A percentile compares a stretch with the other conserved stretches of the same genome.
Evolutionary conservation across 1,284 basidiomycete genomes (phyloP).

Genomic region (Cutaneotrichosporon dermatis): DNA sequence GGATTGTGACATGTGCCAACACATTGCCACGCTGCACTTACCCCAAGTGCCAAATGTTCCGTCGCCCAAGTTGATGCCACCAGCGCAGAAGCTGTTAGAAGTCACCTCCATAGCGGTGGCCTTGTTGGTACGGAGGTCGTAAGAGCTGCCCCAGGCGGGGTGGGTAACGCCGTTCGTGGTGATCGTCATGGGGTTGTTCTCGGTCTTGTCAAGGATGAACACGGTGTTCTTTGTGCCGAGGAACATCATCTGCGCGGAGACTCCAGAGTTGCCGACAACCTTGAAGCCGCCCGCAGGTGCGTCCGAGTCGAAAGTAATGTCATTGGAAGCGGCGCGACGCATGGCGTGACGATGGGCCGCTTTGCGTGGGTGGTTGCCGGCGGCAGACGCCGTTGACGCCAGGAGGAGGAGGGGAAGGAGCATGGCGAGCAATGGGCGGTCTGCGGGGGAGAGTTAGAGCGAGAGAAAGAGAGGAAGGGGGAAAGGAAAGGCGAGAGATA

Average conservation of each 20-base stretch:
- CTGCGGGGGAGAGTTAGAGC: background rate
- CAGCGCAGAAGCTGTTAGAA: constrained; percentile 73
- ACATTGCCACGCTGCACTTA: background rate
- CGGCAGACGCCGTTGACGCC: constrained; percentile 4
- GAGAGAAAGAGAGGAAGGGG: background rate
- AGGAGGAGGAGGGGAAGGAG: constrained; percentile 9
- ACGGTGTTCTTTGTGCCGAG: constrained; percentile 49
- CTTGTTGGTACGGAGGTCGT: constrained; percentile 49
- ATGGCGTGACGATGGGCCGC: constrained; percentile 23
- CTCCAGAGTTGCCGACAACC: constrained; percentile 49
- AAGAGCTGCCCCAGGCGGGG: constrained; percentile 51
- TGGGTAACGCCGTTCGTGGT: constrained; percentile 45
- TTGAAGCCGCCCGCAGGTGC: constrained; percentile 36
- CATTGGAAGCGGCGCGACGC: constrained; percentile 4
- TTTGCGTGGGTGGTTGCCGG: background rate
- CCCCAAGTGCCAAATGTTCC: constrained; percentile 32
- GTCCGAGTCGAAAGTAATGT: background rate
- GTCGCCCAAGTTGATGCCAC: constrained; percentile 51
- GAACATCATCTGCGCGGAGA: constrained; percentile 50
- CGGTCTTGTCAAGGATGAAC: constrained; percentile 53
- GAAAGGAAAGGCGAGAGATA: background rate
- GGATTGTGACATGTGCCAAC: too few relatives aligned
- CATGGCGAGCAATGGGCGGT: constrained; percentile 6
- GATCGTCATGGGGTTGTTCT: constrained; percentile 61
- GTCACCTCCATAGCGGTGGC: constrained; percentile 61